Percentiles rank a stretch among this genome's conserved stretches.
These are phyloP conservation scores for Amborella trichopoda DNA, from an alignment of 164 flowering plant species.

Conservation along the genomic window DNA sequence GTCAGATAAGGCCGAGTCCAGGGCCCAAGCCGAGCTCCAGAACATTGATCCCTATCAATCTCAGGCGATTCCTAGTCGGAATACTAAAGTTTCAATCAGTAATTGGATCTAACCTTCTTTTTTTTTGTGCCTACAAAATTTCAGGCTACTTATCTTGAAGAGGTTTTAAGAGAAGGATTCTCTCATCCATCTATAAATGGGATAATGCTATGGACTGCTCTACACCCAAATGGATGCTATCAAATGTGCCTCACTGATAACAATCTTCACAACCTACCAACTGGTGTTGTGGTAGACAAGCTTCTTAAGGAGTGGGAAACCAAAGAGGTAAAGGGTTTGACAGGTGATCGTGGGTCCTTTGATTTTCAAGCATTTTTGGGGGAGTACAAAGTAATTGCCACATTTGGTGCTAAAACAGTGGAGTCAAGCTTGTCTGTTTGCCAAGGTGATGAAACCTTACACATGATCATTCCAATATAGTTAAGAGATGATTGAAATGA, in stretches of 20 bases:
- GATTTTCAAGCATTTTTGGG: constrained; percentile 75
- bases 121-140: background rate
- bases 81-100: background rate
- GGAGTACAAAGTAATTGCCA: constrained; percentile 42
- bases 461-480: constrained; percentile 42
- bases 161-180: constrained; percentile 80
- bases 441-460: constrained; percentile 53
- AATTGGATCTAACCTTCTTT: background rate
- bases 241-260: constrained; percentile 82
- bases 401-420: constrained; percentile 21
- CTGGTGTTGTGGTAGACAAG: constrained; percentile 71
- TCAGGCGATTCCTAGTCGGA: background rate
- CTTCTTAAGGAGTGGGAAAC: constrained; percentile 78
- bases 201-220: constrained; percentile 81
- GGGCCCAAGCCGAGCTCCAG: too few relatives aligned
- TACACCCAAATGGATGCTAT: constrained; percentile 66
- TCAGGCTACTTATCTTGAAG: constrained; percentile 70
- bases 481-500: too few relatives aligned
- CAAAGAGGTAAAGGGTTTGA: constrained; percentile 21
- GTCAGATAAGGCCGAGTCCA: too few relatives aligned
- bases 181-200: constrained; percentile 85
- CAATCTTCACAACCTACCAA: constrained; percentile 53
- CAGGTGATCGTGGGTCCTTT: constrained; percentile 57
- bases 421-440: constrained; percentile 44
- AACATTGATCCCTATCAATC: background rate